Evolutionary conservation across 371 early-diverging fungal species (phyloP).

Genomic region (Syncephalastrum monosporum): DNA sequence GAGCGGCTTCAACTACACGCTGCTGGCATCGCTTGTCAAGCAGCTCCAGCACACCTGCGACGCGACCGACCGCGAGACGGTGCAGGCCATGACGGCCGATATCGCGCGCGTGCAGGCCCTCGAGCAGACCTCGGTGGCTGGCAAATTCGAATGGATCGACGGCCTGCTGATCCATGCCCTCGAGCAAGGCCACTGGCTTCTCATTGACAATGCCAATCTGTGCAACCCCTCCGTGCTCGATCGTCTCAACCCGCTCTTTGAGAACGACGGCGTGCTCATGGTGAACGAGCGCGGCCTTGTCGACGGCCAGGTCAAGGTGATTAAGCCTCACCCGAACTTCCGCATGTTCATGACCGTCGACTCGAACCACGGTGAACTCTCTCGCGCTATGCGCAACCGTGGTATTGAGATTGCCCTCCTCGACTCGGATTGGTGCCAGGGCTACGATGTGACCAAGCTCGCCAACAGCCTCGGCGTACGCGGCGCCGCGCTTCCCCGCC

Average conservation of each 20-base stretch:
- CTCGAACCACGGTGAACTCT: conserved; percentile 90
- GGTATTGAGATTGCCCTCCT: conserved; percentile 85
- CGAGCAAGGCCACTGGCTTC: conserved; percentile 95
- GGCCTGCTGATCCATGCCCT: conserved; percentile 95
- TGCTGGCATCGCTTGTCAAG: conserved; percentile 32
- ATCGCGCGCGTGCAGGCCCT: conserved; percentile 39
- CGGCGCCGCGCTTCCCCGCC: conserved; percentile 35
- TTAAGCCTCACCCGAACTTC: conserved; percentile 95
- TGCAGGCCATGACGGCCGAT: conserved; percentile 14
- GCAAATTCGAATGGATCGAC: conserved; percentile 96
- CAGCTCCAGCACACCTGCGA: conserved; percentile 23
- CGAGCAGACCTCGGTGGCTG: conserved; percentile 61
- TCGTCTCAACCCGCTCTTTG: conserved; percentile 92
- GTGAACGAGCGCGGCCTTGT: conserved; percentile 91
- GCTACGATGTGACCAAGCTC: conserved; percentile 45
- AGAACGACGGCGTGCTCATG: conserved; percentile 86
- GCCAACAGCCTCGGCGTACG: conserved; percentile 57
- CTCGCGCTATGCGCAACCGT: conserved; percentile 97
- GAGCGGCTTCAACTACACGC: conserved; percentile 31
- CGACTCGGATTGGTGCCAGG: conserved; percentile 45
- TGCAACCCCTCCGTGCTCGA: conserved; percentile 96
- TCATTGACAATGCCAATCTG: conserved; percentile 98
- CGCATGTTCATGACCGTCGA: conserved; percentile 99
- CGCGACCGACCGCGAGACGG: conserved; percentile 22
- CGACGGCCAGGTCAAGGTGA: conserved; percentile 76